A percentile compares a stretch with the other conserved stretches of the same genome.
These are phyloP conservation scores for Hylodesmum podocarpum DNA, from an alignment of 306 rosid genomes.

Conservation along the genomic window DNA sequence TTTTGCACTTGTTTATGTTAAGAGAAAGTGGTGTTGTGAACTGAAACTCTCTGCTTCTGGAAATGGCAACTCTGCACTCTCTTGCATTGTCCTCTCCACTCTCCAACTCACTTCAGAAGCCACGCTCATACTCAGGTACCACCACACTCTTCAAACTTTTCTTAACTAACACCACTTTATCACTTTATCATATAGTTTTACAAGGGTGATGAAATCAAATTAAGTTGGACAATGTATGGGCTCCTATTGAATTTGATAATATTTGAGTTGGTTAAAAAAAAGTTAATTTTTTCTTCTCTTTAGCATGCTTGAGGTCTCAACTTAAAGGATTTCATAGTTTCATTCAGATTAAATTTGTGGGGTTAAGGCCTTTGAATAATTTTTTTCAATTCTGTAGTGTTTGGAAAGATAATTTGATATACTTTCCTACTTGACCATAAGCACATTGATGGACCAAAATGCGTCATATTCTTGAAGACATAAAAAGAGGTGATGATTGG, in stretches of 20 bases:
- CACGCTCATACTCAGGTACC: slow-evolving; percentile 60
- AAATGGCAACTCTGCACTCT: slow-evolving; percentile 82
- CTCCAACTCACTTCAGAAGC: slow-evolving; percentile 56
- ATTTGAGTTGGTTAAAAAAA: neutral
- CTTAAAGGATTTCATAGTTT: neutral
- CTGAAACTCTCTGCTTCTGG: neutral
- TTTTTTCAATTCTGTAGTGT: neutral
- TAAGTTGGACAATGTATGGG: neutral
- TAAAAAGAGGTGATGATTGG: neutral
- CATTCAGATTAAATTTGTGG: neutral
- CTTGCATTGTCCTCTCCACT: slow-evolving; percentile 68
- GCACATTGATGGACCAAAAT: neutral
- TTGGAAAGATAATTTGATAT: neutral
- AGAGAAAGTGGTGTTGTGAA: neutral
- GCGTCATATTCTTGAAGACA: neutral
- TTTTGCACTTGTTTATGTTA: slow-evolving; percentile 1
- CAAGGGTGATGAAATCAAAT: neutral
- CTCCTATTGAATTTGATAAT: neutral
- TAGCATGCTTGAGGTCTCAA: neutral
- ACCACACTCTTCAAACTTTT: neutral
- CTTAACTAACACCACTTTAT: neutral
- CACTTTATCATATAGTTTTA: too few relatives aligned
- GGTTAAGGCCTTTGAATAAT: neutral
- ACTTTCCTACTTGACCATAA: neutral
- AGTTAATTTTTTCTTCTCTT: neutral